Base-by-base conservation (phyloP, 2,329 filamentous ascomycete genomes). In the Colletotrichum godetiae region DNA sequence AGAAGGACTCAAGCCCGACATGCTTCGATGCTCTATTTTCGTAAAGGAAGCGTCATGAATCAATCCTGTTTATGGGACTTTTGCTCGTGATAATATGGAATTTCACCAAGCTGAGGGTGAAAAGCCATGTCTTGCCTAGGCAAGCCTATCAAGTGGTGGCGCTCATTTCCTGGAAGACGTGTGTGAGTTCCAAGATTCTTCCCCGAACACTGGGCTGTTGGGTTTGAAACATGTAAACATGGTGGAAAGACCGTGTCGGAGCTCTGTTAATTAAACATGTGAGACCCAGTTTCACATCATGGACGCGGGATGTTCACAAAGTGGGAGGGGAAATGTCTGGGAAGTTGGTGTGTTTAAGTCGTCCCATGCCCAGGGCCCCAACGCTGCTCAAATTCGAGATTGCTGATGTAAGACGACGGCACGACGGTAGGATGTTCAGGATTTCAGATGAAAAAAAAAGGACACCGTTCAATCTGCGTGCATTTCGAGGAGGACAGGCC, bases 1-100 rank as follows among this genome's bases (percentile, higher is more conserved):
- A 56, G 64, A 58, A 24, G 10, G 29, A 19, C 11, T n/a, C 37
- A 24, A 22, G 66, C 29, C 37, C 49, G 65, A 53, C 56, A 49
- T 68, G 55, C 57, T 66, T 55, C 55, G 22, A 37, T 24, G n/a
- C 52, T 73, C 70, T 70, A 65, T 70, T 70, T 73, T 65, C 56
- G 60, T 60, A 53, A 7, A 49, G 33, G 22, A 52, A 13, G 53
- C 58, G 31, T 29, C 24, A 55, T 53, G 33, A 33, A 3, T 33
- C n/a, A 33, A 7, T 27, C 60, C 19, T 46, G 49, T 37, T 37
- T 35, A 58, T 33, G 15, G 35, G 12, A 62, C 24, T 33, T 27
- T 24, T 15, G 49, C 29, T 35, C 46, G 27, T 24, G 33, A 52
- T 19, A 13, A 42, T 12, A 33, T 29, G 60, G 60, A 65, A 70